Percentiles rank a stretch among this genome's conserved stretches.
Evolutionary conservation across 2,329 filamentous ascomycete species (phyloP).

Genomic region (Alternaria atra): DNA sequence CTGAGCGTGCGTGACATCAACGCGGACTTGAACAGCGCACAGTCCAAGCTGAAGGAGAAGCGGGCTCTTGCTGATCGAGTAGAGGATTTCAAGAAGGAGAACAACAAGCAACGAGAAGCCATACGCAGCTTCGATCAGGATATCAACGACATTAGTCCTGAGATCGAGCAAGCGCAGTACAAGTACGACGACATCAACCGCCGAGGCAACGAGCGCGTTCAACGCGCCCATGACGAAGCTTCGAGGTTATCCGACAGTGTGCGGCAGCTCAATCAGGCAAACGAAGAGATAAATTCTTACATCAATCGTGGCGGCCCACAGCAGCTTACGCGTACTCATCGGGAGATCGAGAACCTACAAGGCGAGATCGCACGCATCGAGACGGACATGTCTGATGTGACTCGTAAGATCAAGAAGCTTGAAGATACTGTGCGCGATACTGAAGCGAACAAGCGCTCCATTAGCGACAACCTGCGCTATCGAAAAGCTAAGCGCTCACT

Average conservation of each 20-base stretch:
- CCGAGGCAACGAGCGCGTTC: conserved; percentile 76
- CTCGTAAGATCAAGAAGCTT: conserved; percentile 77
- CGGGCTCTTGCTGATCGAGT: conserved; percentile 74
- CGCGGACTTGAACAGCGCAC: conserved; percentile 74
- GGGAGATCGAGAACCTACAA: conserved; percentile 74
- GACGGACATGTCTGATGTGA: conserved; percentile 72
- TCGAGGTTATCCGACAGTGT: conserved; percentile 77
- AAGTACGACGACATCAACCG: conserved; percentile 79
- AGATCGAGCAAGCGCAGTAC: conserved; percentile 77
- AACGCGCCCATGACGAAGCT: conserved; percentile 74
- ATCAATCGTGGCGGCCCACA: conserved; percentile 76
- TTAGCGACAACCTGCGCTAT: conserved; percentile 87
- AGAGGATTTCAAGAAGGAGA: conserved; percentile 74
- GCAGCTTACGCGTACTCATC: conserved; percentile 74
- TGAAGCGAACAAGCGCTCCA: conserved; percentile 84
- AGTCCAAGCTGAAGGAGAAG: conserved; percentile 84
- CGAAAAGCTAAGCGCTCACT: conserved; percentile 77
- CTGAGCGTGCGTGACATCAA: conserved; percentile 78
- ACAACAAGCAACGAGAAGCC: conserved; percentile 71
- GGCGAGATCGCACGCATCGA: conserved; percentile 71
- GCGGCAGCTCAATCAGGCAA: conserved; percentile 78
- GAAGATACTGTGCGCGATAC: conserved; percentile 80
- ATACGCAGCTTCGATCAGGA: conserved; percentile 77
- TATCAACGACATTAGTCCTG: conserved; percentile 76
- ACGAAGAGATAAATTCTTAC: conserved; percentile 82